Percentiles rank a stretch among this genome's conserved stretches.
These are phyloP conservation scores for Cadophora gregata DNA, from an alignment of 2,329 filamentous ascomycete genomes.

Conservation along the genomic window DNA sequence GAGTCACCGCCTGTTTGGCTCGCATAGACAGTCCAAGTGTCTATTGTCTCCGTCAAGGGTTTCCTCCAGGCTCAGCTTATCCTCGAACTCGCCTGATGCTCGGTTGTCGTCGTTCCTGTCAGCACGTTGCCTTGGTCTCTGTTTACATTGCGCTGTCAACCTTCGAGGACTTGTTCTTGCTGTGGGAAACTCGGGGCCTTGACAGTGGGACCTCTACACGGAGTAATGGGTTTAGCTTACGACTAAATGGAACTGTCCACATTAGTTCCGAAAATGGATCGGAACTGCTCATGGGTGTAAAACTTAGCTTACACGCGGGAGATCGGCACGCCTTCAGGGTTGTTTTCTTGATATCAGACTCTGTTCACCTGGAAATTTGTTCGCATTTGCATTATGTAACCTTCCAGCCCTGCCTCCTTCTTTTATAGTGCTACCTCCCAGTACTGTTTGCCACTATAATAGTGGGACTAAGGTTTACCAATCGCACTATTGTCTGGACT, in stretches of 20 bases:
- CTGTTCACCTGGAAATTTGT: not conserved
- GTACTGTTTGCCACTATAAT: not conserved
- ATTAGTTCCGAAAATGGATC: constrained; percentile 10
- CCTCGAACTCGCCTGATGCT: too few relatives aligned
- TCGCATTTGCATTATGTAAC: not conserved
- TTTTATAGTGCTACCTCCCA: not conserved
- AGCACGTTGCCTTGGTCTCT: not conserved
- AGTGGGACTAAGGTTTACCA: not conserved
- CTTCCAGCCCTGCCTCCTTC: not conserved
- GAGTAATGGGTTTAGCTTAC: not conserved
- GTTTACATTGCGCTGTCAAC: not conserved
- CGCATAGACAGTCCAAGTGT: not conserved
- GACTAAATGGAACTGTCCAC: constrained; percentile 5
- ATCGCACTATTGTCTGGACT: not conserved
- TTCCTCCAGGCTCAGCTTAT: not conserved
- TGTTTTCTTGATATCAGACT: constrained; percentile 9
- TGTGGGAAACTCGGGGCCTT: not conserved
- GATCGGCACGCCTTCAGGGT: constrained; percentile 8
- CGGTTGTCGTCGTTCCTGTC: too few relatives aligned
- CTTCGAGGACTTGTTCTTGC: not conserved
- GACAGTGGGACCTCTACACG: not conserved
- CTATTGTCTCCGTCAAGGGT: not conserved
- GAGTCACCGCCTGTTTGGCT: not conserved
- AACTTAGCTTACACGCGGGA: constrained; percentile 7
- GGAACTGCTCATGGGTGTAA: constrained; percentile 3